Evolutionary conservation across 2,329 filamentous ascomycete species (phyloP).

Genomic region (Coniella lustricola): DNA sequence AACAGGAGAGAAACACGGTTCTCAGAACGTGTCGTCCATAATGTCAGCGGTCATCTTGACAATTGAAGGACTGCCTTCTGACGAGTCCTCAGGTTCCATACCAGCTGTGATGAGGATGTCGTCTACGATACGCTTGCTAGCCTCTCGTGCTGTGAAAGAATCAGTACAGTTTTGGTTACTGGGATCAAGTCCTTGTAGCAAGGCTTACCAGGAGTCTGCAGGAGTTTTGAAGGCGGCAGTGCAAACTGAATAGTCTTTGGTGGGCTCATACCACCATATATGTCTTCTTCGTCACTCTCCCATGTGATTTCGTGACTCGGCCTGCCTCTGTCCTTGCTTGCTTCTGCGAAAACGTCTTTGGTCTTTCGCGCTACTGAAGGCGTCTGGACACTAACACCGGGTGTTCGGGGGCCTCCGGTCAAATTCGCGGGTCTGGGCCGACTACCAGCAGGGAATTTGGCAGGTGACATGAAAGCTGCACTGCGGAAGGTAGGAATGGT

Average conservation of each 20-base stretch:
- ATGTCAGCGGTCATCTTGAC: constrained; percentile 59
- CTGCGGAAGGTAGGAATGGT: constrained; percentile 76
- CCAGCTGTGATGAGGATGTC: constrained; percentile 73
- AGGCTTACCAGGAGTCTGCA: constrained; percentile 69
- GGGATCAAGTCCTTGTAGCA: background rate
- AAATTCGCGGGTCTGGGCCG: constrained; percentile 24
- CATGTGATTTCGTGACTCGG: constrained; percentile 51
- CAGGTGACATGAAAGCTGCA: constrained; percentile 76
- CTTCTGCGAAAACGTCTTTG: constrained; percentile 39
- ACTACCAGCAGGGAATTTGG: constrained; percentile 32
- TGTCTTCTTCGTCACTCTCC: constrained; percentile 66
- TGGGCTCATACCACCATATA: constrained; percentile 71
- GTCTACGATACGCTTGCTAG: constrained; percentile 73
- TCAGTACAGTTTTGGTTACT: background rate
- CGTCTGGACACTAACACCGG: constrained; percentile 80
- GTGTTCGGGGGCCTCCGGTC: constrained; percentile 54
- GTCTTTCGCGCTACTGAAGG: constrained; percentile 50
- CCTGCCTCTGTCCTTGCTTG: constrained; percentile 20
- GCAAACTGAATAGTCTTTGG: constrained; percentile 91
- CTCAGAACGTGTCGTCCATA: constrained; percentile 54
- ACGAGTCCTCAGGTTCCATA: constrained; percentile 47
- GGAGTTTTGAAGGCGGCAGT: constrained; percentile 65
- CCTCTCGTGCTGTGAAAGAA: constrained; percentile 57
- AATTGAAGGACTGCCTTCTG: constrained; percentile 57
- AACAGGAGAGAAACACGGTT: background rate